Percentiles rank a stretch among this genome's conserved stretches.
phyloP scores from a whole-genome alignment of 331 rosid genomes.

The Malus hybrid region DNA sequence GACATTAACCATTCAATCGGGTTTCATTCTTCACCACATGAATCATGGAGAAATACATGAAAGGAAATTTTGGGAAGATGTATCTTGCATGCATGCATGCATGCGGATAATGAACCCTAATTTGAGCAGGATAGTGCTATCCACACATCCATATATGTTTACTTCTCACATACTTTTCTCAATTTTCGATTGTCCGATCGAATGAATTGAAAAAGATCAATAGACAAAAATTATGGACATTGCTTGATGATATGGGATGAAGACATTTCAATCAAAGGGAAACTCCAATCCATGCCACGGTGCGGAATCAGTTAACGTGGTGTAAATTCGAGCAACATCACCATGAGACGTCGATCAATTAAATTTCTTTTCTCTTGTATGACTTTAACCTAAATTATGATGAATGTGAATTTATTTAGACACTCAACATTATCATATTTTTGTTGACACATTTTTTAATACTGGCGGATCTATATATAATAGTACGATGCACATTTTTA shows the following conservation, averaged over 20 bases:
- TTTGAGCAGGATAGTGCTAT: too few relatives aligned
- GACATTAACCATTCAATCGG: not conserved
- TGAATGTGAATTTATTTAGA: too few relatives aligned
- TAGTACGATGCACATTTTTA: too few relatives aligned
- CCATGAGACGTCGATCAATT: not conserved
- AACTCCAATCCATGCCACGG: not conserved
- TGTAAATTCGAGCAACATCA: not conserved
- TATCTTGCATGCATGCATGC: not conserved
- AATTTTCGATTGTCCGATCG: too few relatives aligned
- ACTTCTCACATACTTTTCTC: accelerated
- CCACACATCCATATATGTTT: too few relatives aligned
- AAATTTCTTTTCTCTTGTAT: too few relatives aligned
- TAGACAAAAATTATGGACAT: not conserved
- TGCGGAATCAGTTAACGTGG: not conserved
- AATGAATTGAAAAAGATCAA: too few relatives aligned
- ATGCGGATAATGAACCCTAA: not conserved
- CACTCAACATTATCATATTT: too few relatives aligned
- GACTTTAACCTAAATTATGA: too few relatives aligned
- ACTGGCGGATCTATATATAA: too few relatives aligned
- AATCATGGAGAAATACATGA: not conserved
- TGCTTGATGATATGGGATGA: not conserved
- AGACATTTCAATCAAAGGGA: too few relatives aligned
- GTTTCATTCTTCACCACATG: not conserved
- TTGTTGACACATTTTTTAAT: too few relatives aligned
- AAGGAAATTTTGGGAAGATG: not conserved